These are phyloP conservation scores for Scheffersomyces amazonensis DNA, from an alignment of 805 yeast species.

Conservation along the genomic window DNA sequence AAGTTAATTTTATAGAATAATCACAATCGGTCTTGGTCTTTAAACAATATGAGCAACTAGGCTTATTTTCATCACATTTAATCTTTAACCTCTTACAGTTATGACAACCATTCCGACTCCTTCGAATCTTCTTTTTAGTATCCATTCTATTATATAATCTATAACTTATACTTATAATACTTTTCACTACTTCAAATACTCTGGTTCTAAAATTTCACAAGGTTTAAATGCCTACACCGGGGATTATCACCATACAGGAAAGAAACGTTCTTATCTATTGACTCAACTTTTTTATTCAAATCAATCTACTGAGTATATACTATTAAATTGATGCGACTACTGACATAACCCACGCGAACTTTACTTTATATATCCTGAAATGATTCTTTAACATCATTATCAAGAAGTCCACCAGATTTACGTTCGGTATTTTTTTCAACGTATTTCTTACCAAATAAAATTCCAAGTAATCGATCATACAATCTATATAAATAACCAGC, in stretches of 20 bases:
- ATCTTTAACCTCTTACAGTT: constrained; percentile 59
- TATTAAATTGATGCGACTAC: too few species aligned
- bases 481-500: constrained; percentile 64
- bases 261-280: too few species aligned
- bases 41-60: constrained; percentile 55
- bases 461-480: constrained; percentile 51
- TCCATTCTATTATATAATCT: too few species aligned
- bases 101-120: constrained; percentile 61
- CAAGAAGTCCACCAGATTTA: constrained; percentile 31
- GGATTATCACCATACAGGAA: too few species aligned
- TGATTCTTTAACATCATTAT: constrained; percentile 3
- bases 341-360: too few species aligned
- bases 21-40: constrained; percentile 52
- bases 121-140: constrained; percentile 18
- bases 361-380: too few species aligned
- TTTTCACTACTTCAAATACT: too few species aligned
- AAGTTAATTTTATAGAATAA: constrained; percentile 58
- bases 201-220: too few species aligned
- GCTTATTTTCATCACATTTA: constrained; percentile 70
- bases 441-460: constrained; percentile 57
- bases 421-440: constrained; percentile 48
- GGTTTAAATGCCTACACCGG: too few species aligned
- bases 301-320: too few species aligned
- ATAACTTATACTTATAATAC: too few species aligned
- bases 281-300: too few species aligned